phyloP scores from a whole-genome alignment of 2,329 filamentous ascomycete genomes.

The Alternaria conjuncta region DNA sequence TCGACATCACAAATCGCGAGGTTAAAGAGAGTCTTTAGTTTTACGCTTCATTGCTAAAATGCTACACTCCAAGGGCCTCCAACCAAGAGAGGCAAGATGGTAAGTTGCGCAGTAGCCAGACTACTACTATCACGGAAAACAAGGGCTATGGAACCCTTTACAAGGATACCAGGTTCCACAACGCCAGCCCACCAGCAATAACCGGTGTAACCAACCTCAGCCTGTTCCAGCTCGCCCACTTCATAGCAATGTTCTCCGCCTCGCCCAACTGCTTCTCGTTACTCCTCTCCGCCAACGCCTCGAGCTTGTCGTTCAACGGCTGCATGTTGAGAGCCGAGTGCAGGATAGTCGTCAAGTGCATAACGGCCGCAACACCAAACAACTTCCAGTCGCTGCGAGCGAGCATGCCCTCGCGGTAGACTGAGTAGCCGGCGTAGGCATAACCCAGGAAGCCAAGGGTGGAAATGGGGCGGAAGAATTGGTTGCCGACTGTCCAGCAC shows the following conservation, averaged over 20 bases:
- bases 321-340: constrained; percentile 60
- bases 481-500: constrained; percentile 59
- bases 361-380: constrained; percentile 52
- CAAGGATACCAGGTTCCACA: constrained; percentile 38
- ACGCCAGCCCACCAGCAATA: constrained; percentile 42
- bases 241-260: constrained; percentile 42
- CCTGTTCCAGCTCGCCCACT: constrained; percentile 47
- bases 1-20: neutral
- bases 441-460: constrained; percentile 58
- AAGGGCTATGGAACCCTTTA: neutral
- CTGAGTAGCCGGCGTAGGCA: constrained; percentile 51
- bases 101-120: neutral
- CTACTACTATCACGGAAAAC: neutral
- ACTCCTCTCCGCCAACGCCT: constrained; percentile 47
- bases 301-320: constrained; percentile 58
- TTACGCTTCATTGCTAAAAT: neutral
- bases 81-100: neutral
- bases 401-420: constrained; percentile 36
- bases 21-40: neutral
- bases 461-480: constrained; percentile 60
- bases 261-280: constrained; percentile 40
- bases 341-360: constrained; percentile 57
- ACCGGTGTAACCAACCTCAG: constrained; percentile 45
- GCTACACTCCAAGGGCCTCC: neutral
- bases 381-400: constrained; percentile 54